Percentiles rank a stretch among this genome's conserved stretches.
Evolutionary conservation across 495 filamentous ascomycete species (phyloP).

Genomic region (Talaromyces thailandensis): DNA sequence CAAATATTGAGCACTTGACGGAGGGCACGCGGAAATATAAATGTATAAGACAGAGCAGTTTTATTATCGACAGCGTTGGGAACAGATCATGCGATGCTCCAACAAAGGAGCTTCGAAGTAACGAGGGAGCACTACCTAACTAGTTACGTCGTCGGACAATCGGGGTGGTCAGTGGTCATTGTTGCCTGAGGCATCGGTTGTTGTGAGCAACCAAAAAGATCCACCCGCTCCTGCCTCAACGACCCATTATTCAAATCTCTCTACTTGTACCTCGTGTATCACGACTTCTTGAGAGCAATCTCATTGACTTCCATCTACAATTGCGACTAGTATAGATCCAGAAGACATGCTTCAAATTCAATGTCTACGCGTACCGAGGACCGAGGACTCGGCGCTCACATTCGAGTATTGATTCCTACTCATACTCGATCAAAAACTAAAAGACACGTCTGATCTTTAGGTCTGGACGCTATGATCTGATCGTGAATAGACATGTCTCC

Average conservation of each 20-base stretch:
- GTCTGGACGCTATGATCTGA: conserved; percentile 51
- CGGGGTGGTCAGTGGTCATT: neutral
- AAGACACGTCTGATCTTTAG: conserved; percentile 44
- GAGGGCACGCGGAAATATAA: neutral
- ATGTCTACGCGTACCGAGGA: neutral
- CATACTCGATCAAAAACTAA: conserved; percentile 20
- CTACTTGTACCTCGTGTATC: neutral
- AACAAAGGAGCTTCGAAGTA: neutral
- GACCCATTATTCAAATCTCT: neutral
- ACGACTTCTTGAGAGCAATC: too few species aligned
- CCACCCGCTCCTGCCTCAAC: neutral
- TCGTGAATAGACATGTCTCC: conserved; percentile 46
- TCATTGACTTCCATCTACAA: too few species aligned
- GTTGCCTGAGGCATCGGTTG: neutral
- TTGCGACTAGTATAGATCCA: neutral
- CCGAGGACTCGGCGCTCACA: neutral
- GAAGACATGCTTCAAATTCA: neutral
- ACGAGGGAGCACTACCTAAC: too few species aligned
- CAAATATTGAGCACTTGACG: conserved; percentile 1
- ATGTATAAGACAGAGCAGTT: neutral
- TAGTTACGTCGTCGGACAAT: neutral
- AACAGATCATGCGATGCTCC: neutral
- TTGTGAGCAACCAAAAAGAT: neutral
- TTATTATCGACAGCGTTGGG: neutral
- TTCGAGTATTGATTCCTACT: neutral